Evolutionary conservation across 225 moss, liverwort and hornwort species (phyloP).

Genomic region (Thuidium tamariscinum): DNA sequence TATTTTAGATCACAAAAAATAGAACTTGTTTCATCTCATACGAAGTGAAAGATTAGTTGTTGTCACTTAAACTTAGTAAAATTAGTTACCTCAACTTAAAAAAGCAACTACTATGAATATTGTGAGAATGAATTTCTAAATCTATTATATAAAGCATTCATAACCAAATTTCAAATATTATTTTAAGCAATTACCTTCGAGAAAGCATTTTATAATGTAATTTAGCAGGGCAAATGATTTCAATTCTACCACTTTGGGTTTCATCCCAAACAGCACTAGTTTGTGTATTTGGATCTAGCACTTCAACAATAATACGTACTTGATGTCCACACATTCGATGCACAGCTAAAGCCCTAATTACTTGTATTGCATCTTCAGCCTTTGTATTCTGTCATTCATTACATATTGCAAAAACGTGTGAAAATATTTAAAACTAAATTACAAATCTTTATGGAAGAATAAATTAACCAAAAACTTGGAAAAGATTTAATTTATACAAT

Average conservation of each 20-base stretch:
- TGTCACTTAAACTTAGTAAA: neutral
- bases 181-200: conserved; percentile 22
- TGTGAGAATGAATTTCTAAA: neutral
- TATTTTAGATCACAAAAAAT: neutral
- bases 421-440: neutral
- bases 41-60: neutral
- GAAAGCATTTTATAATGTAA: conserved; percentile 83
- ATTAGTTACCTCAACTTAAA: neutral
- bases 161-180: neutral
- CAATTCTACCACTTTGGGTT: conserved; percentile 54
- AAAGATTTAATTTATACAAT: neutral
- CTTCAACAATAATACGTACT: conserved; percentile 77
- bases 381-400: conserved; percentile 29
- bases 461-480: too few relatives aligned
- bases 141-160: neutral
- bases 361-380: conserved; percentile 73
- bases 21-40: neutral
- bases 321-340: conserved; percentile 47
- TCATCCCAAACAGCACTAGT: conserved; percentile 93
- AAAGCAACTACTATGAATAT: fast-evolving
- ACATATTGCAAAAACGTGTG: neutral
- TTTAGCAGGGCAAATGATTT: conserved; percentile 74
- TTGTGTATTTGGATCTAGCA: conserved; percentile 71
- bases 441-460: neutral
- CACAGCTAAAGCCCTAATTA: conserved; percentile 65